These are phyloP conservation scores for Phoma sp. DNA, from an alignment of 2,329 filamentous ascomycete genomes.

Conservation along the genomic window DNA sequence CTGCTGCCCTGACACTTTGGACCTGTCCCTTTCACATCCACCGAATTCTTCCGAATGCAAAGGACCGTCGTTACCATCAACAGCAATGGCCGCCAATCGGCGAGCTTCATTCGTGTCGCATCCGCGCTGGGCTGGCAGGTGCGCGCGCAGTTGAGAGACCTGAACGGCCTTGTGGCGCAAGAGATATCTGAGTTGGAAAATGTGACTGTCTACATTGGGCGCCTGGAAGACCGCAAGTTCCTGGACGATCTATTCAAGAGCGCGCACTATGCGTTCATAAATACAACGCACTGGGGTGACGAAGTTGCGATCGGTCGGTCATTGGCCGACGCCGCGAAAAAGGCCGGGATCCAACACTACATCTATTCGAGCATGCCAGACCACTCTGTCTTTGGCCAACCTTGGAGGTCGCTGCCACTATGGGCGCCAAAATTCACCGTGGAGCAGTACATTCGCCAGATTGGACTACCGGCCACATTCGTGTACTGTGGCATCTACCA, in stretches of 20 bases:
- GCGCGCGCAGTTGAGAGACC: constrained; percentile 86
- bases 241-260: constrained; percentile 81
- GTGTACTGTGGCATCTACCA: constrained; percentile 98
- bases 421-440: constrained; percentile 94
- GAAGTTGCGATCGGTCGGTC: constrained; percentile 88
- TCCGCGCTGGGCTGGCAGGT: constrained; percentile 93
- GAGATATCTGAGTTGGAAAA: constrained; percentile 85
- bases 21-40: neutral
- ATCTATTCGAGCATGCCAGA: constrained; percentile 98
- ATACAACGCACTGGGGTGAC: constrained; percentile 96
- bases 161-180: constrained; percentile 84
- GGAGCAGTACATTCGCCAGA: constrained; percentile 85
- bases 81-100: constrained; percentile 92
- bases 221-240: constrained; percentile 74
- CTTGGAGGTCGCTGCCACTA: constrained; percentile 83
- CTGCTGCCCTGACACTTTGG: constrained; percentile 1
- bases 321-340: constrained; percentile 87
- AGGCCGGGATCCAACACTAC: constrained; percentile 84
- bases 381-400: constrained; percentile 76
- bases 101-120: constrained; percentile 91
- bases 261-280: constrained; percentile 91
- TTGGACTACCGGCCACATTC: constrained; percentile 86
- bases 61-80: constrained; percentile 90
- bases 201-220: constrained; percentile 72
- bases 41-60: constrained; percentile 43